Conservation (phyloP, 2,329 filamentous ascomycete species). For the Daldinia eschscholtzii region DNA sequence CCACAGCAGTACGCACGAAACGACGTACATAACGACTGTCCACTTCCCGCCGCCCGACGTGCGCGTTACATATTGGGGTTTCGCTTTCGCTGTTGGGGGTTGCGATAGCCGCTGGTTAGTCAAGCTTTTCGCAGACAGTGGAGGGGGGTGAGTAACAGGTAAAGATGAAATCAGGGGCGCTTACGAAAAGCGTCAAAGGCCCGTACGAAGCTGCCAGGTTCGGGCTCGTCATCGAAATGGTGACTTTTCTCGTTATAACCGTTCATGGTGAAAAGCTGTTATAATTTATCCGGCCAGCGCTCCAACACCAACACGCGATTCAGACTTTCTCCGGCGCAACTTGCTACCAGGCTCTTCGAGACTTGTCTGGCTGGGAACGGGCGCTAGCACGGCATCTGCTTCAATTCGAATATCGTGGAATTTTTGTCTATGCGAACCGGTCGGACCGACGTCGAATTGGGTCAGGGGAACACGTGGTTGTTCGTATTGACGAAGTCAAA, state of each 20-base stretch:
- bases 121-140: too few species aligned
- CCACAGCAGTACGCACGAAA: conserved; percentile 81
- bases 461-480: conserved; percentile 8
- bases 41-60: conserved; percentile 92
- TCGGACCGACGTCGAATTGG: conserved; percentile 11
- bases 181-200: conserved; percentile 98
- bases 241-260: conserved; percentile 76
- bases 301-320: conserved; percentile 22
- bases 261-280: conserved; percentile 71
- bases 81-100: conserved; percentile 81
- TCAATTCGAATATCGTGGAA: background rate
- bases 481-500: conserved; percentile 15
- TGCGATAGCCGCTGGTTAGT: background rate
- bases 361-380: conserved; percentile 37
- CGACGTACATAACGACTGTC: conserved; percentile 83
- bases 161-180: conserved; percentile 50
- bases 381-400: conserved; percentile 44
- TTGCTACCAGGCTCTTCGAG: conserved; percentile 41
- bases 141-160: conserved; percentile 22
- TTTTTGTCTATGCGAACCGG: background rate
- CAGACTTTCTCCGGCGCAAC: conserved; percentile 38
- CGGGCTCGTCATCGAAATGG: conserved; percentile 81
- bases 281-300: conserved; percentile 4
- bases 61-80: conserved; percentile 88
- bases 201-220: conserved; percentile 75